Evolutionary conservation across 1,139 yeast species (phyloP).

Genomic region (Hanseniaspora uvarum): DNA sequence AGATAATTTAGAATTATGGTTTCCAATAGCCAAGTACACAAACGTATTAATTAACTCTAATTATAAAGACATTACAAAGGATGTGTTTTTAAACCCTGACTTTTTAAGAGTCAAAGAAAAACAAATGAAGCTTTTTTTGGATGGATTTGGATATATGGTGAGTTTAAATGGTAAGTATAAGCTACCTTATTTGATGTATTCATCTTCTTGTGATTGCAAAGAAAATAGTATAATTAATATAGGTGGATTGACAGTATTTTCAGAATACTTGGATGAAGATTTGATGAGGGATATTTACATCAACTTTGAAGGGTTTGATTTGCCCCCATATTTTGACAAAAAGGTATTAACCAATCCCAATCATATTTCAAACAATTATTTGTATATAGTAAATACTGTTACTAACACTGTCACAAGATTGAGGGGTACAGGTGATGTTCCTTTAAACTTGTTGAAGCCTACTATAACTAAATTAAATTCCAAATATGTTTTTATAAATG

Average conservation of each 20-base stretch:
- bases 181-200: conserved; percentile 4
- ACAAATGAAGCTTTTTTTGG: neutral
- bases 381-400: neutral
- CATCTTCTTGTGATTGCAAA: conserved; percentile 1
- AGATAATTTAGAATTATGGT: neutral
- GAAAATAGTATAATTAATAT: neutral
- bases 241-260: conserved; percentile 2
- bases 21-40: neutral
- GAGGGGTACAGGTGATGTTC: conserved; percentile 4
- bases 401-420: neutral
- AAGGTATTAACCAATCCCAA: conserved; percentile 5
- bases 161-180: neutral
- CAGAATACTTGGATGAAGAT: neutral
- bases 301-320: neutral
- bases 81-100: neutral
- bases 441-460: neutral
- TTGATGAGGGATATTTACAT: neutral
- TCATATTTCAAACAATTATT: neutral
- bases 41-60: neutral
- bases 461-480: conserved; percentile 1
- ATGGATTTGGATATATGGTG: conserved; percentile 3
- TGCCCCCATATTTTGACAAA: neutral
- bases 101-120: neutral
- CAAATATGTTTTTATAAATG: neutral
- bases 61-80: neutral